These are phyloP conservation scores for Misopates orontium DNA, from an alignment of 257 asterid genomes.

Conservation along the genomic window DNA sequence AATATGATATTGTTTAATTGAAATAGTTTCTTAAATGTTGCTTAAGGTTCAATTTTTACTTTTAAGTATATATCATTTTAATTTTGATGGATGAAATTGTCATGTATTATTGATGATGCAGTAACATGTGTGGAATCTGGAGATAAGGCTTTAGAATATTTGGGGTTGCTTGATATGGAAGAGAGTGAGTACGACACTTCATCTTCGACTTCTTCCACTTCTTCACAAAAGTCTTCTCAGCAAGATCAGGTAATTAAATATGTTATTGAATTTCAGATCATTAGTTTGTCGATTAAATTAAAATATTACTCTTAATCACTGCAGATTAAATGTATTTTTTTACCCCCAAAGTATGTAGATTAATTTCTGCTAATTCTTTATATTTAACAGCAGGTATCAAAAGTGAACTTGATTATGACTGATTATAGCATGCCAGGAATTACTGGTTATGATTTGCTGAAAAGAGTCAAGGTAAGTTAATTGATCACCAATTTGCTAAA, in stretches of 20 bases:
- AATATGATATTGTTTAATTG: too few relatives aligned
- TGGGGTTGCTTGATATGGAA: conserved; percentile 46
- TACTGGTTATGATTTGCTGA: conserved; percentile 63
- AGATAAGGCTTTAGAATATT: conserved; percentile 57
- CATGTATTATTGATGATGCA: conserved; percentile 29
- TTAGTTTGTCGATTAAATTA: neutral
- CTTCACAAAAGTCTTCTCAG: conserved; percentile 35
- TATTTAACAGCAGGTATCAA: conserved; percentile 37
- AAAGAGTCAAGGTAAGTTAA: conserved; percentile 50
- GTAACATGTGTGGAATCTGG: conserved; percentile 72
- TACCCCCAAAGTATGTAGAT: neutral
- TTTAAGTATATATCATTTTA: too few relatives aligned
- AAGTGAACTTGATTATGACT: conserved; percentile 61
- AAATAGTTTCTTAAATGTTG: too few relatives aligned
- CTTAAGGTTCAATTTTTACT: too few relatives aligned
- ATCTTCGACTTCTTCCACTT: conserved; percentile 23
- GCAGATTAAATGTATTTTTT: neutral
- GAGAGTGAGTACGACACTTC: conserved; percentile 25
- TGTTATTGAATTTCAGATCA: too few relatives aligned
- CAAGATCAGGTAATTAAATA: conserved; percentile 38
- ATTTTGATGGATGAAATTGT: neutral
- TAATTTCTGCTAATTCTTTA: neutral
- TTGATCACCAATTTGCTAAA: too few relatives aligned
- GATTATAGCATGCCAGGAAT: conserved; percentile 77
- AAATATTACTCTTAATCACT: neutral